Conservation (phyloP, 139 green algal genomes). For the Chlamydomonas incerta region DNA sequence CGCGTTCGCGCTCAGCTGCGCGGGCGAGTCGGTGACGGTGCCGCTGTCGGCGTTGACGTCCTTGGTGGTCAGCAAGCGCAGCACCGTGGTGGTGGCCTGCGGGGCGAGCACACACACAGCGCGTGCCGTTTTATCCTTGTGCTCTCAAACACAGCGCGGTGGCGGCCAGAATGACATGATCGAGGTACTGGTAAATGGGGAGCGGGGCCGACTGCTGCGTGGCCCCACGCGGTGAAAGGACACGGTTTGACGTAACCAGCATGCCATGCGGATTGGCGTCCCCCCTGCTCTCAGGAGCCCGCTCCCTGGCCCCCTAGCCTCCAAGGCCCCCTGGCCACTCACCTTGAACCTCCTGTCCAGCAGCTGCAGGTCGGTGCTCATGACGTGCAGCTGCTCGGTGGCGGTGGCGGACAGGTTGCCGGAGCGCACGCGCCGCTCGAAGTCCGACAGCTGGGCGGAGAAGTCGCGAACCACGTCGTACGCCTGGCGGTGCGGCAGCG, state of each 20-base stretch:
- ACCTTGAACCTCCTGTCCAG: background rate
- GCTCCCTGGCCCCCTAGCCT: too few relatives aligned
- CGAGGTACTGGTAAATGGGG: too few relatives aligned
- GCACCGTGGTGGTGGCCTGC: background rate
- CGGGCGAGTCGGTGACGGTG: background rate
- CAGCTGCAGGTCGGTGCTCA: background rate
- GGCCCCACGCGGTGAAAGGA: too few relatives aligned
- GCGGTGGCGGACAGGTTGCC: background rate
- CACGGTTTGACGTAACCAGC: too few relatives aligned
- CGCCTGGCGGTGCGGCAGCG: background rate
- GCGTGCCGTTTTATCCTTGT: too few relatives aligned
- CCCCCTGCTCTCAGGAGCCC: too few relatives aligned
- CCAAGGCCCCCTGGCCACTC: too few relatives aligned
- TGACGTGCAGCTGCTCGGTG: slow-evolving; percentile 4
- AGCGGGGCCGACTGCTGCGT: too few relatives aligned
- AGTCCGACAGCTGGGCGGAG: background rate
- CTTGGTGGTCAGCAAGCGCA: background rate
- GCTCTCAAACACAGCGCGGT: too few relatives aligned
- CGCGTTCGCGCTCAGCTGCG: background rate
- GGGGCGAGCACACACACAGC: too few relatives aligned
- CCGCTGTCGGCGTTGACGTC: background rate
- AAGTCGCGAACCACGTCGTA: slow-evolving; percentile 2
- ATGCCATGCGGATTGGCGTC: too few relatives aligned
- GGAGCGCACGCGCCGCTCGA: background rate
- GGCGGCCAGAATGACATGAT: too few relatives aligned